Evolutionary conservation across 805 yeast genomes (phyloP), one percentile per base, ranked within the genome.

Genomic region (Ascoidea tarda): DNA sequence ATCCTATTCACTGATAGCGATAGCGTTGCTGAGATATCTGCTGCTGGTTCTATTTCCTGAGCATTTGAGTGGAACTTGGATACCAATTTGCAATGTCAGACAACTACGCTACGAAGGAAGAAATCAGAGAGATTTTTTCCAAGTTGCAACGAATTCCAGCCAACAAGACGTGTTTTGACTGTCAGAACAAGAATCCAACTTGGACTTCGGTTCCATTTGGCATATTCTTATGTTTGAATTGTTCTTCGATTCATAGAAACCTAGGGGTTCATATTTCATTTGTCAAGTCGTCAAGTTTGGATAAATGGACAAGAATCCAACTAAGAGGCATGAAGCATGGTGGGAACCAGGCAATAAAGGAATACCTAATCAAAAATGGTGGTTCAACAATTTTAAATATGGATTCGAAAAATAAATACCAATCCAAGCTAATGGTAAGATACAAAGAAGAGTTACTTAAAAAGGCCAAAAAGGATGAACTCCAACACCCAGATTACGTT

Each of bases 131-230:
- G 50, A 77, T 87, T 58, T 87, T 87, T 62, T 71, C 72, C 51
- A 74, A 77, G 64, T 71, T 87, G 59, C 77, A 78, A 60, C 82
- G 66, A 73, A 76, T 62, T 57, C 81, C 81, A 32, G 85, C 88
- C 49, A 90, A 90, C 72, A 83, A 83, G 62, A 79, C 75, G 46
- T 93, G 99, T 69, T 91, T 93, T 69, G 99, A 93, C 66, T 93
- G 99, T 68, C 78, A 84, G 51, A 86, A 90, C 60, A 88, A 86
- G 64, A 90, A 90, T 66, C 98, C 99, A 45, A 88, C 98, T 0
- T 93, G 99, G 99, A 87, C 99, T 4, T 91, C 98, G 12, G 89
- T 91, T 52, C 96, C 98, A 12, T 91, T 87, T 68, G 99, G 97
- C 53, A 86, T 90, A 51, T 78, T 90, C 65, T 71, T 93, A 54